A percentile compares a stretch with the other conserved stretches of the same genome.
phyloP scores from a whole-genome alignment of 2,329 filamentous ascomycete genomes.

The Exophiala bonariae region DNA sequence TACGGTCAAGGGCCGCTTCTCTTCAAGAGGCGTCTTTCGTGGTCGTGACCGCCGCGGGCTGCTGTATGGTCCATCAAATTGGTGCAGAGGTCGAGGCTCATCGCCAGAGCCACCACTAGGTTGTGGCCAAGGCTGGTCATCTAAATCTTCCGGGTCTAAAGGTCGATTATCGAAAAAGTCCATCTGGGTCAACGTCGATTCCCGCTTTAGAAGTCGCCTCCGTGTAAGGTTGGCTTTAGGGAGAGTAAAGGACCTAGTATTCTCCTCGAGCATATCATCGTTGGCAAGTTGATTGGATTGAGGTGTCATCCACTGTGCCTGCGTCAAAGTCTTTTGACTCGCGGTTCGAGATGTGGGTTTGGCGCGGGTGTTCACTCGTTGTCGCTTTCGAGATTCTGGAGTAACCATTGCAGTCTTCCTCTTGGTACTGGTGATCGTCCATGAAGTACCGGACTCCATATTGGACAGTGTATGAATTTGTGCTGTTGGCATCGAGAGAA shows the following conservation, averaged over 20 bases:
- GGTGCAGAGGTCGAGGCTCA: background rate
- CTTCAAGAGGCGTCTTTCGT: conserved; percentile 8
- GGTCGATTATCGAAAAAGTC: conserved; percentile 22
- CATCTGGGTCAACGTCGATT: conserved; percentile 30
- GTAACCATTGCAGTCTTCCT: conserved; percentile 15
- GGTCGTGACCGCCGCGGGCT: conserved; percentile 17
- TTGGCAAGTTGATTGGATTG: conserved; percentile 7
- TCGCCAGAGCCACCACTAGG: background rate
- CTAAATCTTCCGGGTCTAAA: conserved; percentile 6
- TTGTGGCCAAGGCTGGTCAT: conserved; percentile 9
- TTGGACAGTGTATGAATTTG: too few species aligned
- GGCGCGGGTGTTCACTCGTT: conserved; percentile 7
- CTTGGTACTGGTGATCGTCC: conserved; percentile 23
- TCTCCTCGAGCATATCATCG: conserved; percentile 10
- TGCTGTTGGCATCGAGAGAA: too few species aligned
- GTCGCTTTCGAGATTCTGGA: conserved; percentile 18
- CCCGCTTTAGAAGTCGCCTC: conserved; percentile 13
- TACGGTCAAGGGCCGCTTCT: background rate
- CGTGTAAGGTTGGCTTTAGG: background rate
- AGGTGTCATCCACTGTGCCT: conserved; percentile 24
- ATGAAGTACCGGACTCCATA: conserved; percentile 10
- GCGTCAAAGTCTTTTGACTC: conserved; percentile 26
- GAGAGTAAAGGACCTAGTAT: background rate
- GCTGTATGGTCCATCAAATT: conserved; percentile 20
- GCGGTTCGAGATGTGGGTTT: conserved; percentile 3